Conservation (phyloP, 2,329 filamentous ascomycete genomes). For the Ophiostoma pallidulum region DNA sequence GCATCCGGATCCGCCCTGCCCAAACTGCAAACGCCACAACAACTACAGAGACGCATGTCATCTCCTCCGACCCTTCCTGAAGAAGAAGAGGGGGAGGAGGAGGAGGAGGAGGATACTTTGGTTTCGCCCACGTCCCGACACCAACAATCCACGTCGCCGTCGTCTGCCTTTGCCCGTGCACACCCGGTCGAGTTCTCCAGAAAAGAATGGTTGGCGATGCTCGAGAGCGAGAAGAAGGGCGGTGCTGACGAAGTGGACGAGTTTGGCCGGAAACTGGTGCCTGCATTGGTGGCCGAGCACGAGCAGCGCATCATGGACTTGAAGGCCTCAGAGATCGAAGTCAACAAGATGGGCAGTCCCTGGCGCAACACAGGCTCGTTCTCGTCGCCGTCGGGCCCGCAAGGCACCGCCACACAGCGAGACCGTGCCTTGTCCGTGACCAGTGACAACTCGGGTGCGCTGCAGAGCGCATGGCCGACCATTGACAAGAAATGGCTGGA, state of each 20-base stretch:
- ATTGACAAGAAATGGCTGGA: slow-evolving; percentile 9
- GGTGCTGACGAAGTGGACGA: slow-evolving; percentile 14
- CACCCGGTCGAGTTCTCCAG: slow-evolving; percentile 10
- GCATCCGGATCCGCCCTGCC: neutral
- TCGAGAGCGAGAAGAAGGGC: slow-evolving; percentile 10
- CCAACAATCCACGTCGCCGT: neutral
- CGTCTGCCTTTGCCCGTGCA: neutral
- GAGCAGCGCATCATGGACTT: slow-evolving; percentile 17
- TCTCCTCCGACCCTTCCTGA: neutral
- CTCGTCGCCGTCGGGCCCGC: neutral
- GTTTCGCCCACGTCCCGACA: neutral
- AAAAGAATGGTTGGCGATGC: slow-evolving; percentile 15
- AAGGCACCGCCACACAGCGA: neutral
- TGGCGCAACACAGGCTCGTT: slow-evolving; percentile 13
- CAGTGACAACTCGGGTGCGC: slow-evolving; percentile 9
- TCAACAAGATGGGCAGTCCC: slow-evolving; percentile 14
- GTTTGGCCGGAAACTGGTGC: slow-evolving; percentile 13
- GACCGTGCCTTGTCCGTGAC: slow-evolving; percentile 15
- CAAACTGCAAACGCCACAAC: too few species aligned
- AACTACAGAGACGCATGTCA: too few species aligned
- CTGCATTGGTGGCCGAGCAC: slow-evolving; percentile 16
- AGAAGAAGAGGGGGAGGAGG: neutral
- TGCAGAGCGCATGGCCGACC: slow-evolving; percentile 9
- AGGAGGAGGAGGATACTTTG: too few species aligned
- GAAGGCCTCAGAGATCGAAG: slow-evolving; percentile 17